Evolutionary conservation across 139 green algal genomes (phyloP).

Genomic region (Closterium sp.): DNA sequence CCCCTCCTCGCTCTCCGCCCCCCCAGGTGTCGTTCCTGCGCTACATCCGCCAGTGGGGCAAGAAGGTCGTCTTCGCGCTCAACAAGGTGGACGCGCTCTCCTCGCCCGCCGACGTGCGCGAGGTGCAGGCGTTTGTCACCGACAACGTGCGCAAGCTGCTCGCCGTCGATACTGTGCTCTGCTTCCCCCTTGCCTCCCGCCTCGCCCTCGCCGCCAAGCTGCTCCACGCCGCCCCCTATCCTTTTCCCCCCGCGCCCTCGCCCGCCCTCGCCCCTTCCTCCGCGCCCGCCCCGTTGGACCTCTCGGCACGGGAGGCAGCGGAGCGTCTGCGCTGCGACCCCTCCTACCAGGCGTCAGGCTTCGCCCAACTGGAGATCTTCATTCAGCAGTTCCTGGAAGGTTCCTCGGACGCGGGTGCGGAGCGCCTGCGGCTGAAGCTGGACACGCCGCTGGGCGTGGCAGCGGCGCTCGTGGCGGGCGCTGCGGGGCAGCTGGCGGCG

Average conservation of each 20-base stretch:
- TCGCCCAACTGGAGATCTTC: constrained; percentile 51
- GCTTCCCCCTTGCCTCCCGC: constrained; percentile 66
- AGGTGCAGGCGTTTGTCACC: constrained; percentile 73
- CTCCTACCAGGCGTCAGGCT: constrained; percentile 14
- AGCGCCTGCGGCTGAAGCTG: constrained; percentile 90
- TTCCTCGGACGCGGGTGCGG: constrained; percentile 49
- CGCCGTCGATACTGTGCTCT: constrained; percentile 59
- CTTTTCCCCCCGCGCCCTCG: not conserved
- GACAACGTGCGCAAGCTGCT: constrained; percentile 70
- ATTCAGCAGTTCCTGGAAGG: constrained; percentile 79
- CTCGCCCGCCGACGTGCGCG: constrained; percentile 56
- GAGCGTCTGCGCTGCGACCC: not conserved
- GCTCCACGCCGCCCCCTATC: not conserved
- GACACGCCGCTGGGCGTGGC: constrained; percentile 86
- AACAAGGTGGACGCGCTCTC: constrained; percentile 93
- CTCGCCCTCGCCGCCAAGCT: constrained; percentile 69
- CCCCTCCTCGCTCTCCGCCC: no score
- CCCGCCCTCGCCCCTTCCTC: not conserved
- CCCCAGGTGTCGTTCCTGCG: constrained; percentile 55
- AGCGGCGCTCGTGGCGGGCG: constrained; percentile 75
- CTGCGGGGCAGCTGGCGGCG: constrained; percentile 58
- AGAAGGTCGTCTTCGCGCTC: constrained; percentile 97
- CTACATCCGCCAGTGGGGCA: constrained; percentile 81
- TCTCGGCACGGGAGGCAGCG: not conserved
- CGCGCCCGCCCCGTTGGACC: not conserved